Percentiles rank a stretch among this genome's conserved stretches.
These are phyloP conservation scores for Aristolochia fimbriata DNA, from an alignment of 164 flowering plant genomes.

Conservation along the genomic window DNA sequence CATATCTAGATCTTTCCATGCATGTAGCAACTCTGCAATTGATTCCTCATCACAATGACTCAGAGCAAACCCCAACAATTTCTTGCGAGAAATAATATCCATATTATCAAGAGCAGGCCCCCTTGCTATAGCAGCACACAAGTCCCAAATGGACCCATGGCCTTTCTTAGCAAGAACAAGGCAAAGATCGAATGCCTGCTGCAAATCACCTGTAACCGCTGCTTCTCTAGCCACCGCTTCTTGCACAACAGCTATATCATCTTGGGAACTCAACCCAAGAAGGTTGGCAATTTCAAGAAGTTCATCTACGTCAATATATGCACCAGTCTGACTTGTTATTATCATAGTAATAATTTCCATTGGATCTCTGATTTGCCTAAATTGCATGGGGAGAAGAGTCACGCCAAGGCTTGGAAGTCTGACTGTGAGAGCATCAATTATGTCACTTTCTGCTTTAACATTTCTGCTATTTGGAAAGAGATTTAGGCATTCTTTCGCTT, in stretches of 20 bases:
- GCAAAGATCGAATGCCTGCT: constrained; percentile 87
- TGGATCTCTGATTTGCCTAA: constrained; percentile 80
- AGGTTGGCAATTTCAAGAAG: constrained; percentile 81
- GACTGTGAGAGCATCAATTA: constrained; percentile 75
- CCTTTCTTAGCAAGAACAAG: constrained; percentile 78
- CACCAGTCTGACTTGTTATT: constrained; percentile 72
- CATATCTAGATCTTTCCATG: constrained; percentile 94
- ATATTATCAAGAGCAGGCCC: constrained; percentile 84
- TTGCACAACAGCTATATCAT: constrained; percentile 72
- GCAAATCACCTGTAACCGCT: constrained; percentile 91
- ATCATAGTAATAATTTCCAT: constrained; percentile 90
- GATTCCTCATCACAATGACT: constrained; percentile 94
- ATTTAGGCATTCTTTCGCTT: constrained; percentile 90
- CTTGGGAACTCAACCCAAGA: constrained; percentile 77
- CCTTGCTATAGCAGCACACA: constrained; percentile 95
- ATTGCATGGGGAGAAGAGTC: constrained; percentile 83
- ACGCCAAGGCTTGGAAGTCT: constrained; percentile 93
- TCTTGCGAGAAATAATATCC: constrained; percentile 68
- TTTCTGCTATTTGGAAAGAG: constrained; percentile 67
- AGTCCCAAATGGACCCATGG: constrained; percentile 86
- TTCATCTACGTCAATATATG: constrained; percentile 88
- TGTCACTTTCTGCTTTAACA: constrained; percentile 74
- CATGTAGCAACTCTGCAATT: constrained; percentile 72
- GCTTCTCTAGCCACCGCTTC: constrained; percentile 99
- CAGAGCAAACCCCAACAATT: constrained; percentile 81